Evolutionary conservation across 768 basidiomycete species (phyloP).

Genomic region (Suillus cothurnatus): DNA sequence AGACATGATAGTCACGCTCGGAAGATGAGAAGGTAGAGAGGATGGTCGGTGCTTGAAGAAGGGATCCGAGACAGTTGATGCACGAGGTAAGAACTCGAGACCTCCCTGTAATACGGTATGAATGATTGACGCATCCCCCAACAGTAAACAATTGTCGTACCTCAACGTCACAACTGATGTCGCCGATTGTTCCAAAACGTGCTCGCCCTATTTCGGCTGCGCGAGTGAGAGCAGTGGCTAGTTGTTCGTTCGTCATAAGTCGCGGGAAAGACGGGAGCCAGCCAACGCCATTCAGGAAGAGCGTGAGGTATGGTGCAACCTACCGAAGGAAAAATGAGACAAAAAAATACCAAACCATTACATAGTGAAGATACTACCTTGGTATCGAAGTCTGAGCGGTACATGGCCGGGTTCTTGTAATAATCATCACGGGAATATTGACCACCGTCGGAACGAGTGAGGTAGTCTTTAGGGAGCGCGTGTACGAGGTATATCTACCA

Average conservation of each 20-base stretch:
- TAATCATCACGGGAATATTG: slow-evolving; percentile 69
- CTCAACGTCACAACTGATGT: slow-evolving; percentile 88
- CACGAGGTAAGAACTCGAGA: slow-evolving; percentile 76
- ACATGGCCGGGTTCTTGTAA: slow-evolving; percentile 68
- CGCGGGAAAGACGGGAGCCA: slow-evolving; percentile 82
- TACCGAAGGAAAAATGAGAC: slow-evolving; percentile 27
- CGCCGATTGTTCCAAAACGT: slow-evolving; percentile 74
- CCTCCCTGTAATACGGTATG: slow-evolving; percentile 58
- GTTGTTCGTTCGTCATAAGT: slow-evolving; percentile 69
- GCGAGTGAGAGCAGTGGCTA: slow-evolving; percentile 49
- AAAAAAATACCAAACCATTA: neutral
- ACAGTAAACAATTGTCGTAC: slow-evolving; percentile 38
- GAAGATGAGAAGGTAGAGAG: slow-evolving; percentile 46
- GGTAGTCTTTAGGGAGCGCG: slow-evolving; percentile 67
- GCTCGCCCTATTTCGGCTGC: slow-evolving; percentile 53
- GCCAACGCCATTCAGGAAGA: slow-evolving; percentile 85
- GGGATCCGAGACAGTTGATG: slow-evolving; percentile 79
- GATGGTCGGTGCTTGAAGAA: slow-evolving; percentile 57
- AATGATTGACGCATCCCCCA: neutral
- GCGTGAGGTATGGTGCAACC: slow-evolving; percentile 84
- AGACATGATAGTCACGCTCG: slow-evolving; percentile 77
- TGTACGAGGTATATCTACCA: slow-evolving; percentile 77
- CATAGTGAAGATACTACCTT: slow-evolving; percentile 44
- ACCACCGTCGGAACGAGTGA: slow-evolving; percentile 56
- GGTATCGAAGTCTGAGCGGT: slow-evolving; percentile 66